These are phyloP conservation scores for Podaxis carcinomalis DNA, from an alignment of 768 basidiomycete species.

Conservation along the genomic window DNA sequence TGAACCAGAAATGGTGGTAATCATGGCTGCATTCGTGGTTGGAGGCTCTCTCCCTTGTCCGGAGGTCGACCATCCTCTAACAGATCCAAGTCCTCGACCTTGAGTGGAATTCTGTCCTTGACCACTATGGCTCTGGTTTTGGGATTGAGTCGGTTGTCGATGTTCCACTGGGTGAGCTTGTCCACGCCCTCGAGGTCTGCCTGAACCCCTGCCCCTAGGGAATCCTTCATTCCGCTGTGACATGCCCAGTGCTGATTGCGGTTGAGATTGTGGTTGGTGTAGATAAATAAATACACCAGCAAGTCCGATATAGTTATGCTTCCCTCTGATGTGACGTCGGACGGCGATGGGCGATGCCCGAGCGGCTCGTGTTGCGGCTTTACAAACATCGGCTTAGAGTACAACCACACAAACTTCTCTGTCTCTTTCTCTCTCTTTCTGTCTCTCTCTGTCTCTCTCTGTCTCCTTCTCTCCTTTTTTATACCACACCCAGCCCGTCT, in stretches of 20 bases:
- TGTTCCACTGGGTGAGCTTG: background rate
- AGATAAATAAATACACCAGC: too few relatives aligned
- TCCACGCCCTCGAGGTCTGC: background rate
- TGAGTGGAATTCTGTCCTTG: background rate
- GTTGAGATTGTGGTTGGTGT: background rate
- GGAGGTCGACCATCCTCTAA: conserved; percentile 9
- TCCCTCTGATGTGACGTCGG: background rate
- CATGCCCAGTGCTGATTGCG: background rate
- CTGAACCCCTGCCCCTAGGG: background rate
- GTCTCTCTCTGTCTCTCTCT: background rate
- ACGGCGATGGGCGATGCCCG: background rate
- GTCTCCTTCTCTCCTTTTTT: too few relatives aligned
- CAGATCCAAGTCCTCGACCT: conserved; percentile 13
- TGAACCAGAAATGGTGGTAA: background rate
- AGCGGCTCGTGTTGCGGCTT: background rate
- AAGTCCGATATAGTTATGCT: background rate
- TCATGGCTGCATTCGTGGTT: background rate
- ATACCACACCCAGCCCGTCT: background rate
- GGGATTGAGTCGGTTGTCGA: background rate
- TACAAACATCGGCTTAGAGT: background rate
- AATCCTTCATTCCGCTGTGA: background rate
- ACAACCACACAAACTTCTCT: background rate
- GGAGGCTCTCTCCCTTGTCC: conserved; percentile 9
- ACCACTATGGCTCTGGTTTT: background rate
- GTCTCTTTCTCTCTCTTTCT: background rate